phyloP scores from a whole-genome alignment of 2,329 filamentous ascomycete genomes.

The Paraphoma chrysanthemicola region DNA sequence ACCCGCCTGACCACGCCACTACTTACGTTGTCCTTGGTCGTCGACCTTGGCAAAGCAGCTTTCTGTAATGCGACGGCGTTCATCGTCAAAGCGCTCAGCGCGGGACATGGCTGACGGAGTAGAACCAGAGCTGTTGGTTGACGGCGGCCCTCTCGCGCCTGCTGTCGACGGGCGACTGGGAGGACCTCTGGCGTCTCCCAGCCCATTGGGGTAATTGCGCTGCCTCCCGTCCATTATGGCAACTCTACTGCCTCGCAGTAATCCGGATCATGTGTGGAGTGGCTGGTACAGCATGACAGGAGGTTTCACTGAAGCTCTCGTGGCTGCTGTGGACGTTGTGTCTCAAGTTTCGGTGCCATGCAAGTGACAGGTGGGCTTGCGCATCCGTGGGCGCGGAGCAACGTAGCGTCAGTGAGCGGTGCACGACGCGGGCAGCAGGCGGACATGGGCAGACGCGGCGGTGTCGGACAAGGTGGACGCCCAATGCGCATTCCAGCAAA shows the following conservation, averaged over 20 bases:
- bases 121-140: slow-evolving; percentile 33
- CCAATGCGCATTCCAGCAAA: slow-evolving; percentile 3
- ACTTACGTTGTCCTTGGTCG: slow-evolving; percentile 81
- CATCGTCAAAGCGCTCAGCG: slow-evolving; percentile 93
- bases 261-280: neutral
- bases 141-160: slow-evolving; percentile 34
- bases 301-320: slow-evolving; percentile 7
- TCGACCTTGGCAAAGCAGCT: slow-evolving; percentile 95
- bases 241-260: neutral
- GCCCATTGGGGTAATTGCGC: slow-evolving; percentile 41
- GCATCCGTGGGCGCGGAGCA: neutral
- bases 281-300: neutral
- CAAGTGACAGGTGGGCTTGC: slow-evolving; percentile 15
- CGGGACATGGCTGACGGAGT: slow-evolving; percentile 47
- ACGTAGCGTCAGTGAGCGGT: slow-evolving; percentile 5
- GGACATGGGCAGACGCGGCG: neutral
- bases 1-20: neutral
- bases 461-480: neutral
- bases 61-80: slow-evolving; percentile 92
- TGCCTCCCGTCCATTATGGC: slow-evolving; percentile 42
- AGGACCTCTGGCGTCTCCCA: slow-evolving; percentile 29
- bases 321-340: slow-evolving; percentile 22
- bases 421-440: slow-evolving; percentile 6
- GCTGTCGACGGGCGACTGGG: slow-evolving; percentile 33
- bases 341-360: slow-evolving; percentile 26